These are phyloP conservation scores for Abrus precatorius DNA, from an alignment of 306 rosid species.

Conservation along the genomic window DNA sequence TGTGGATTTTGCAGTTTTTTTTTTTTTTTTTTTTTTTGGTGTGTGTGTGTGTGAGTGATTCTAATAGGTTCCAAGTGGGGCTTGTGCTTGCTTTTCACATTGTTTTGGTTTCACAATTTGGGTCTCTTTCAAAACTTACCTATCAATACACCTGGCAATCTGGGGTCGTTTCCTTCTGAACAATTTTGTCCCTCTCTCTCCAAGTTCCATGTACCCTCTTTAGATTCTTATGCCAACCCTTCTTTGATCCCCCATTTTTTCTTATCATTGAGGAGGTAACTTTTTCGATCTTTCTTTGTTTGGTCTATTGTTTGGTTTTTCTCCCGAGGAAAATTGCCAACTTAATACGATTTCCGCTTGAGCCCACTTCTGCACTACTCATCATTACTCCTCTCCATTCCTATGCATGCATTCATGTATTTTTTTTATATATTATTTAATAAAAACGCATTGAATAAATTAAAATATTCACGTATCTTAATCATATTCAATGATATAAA, in stretches of 20 bases:
- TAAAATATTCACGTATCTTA: too few species aligned
- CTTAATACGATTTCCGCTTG: constrained; percentile 38
- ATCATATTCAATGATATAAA: too few species aligned
- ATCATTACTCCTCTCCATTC: constrained; percentile 49
- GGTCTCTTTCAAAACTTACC: constrained; percentile 37
- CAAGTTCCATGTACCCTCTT: constrained; percentile 41
- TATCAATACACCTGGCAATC: constrained; percentile 57
- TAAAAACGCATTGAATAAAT: too few species aligned
- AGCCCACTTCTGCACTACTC: constrained; percentile 55
- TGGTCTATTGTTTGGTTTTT: constrained; percentile 29
- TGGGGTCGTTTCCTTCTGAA: constrained; percentile 51
- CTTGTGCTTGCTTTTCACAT: constrained; percentile 46
- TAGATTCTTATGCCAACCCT: constrained; percentile 48
- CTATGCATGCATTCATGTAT: constrained; percentile 16
- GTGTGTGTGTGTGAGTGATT: background rate
- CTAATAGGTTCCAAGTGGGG: constrained; percentile 17
- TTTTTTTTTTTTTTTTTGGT: too few species aligned
- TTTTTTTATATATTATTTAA: too few species aligned
- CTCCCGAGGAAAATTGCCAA: constrained; percentile 32
- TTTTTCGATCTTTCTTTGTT: constrained; percentile 28
- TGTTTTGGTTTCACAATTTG: constrained; percentile 32
- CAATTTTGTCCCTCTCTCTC: constrained; percentile 58
- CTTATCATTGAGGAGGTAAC: constrained; percentile 46
- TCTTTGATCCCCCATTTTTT: background rate
- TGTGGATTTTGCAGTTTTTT: constrained; percentile 41